Conservation (phyloP, 768 basidiomycete species). For the Hortiboletus campestris region DNA sequence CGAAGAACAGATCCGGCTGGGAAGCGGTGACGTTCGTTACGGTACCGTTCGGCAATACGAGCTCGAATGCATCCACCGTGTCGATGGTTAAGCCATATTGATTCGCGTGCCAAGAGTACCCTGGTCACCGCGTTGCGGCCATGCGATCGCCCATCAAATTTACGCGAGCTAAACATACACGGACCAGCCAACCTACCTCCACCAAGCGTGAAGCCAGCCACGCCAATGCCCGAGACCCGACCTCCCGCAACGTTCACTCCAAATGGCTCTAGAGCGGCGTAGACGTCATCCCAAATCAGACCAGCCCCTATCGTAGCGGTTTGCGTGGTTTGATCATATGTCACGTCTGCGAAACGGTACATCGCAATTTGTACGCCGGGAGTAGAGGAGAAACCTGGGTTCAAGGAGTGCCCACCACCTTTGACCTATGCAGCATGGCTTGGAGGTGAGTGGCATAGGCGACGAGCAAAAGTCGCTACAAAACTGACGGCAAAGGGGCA, state of each 20-base stretch:
- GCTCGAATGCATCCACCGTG: conserved; percentile 52
- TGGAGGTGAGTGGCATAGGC: neutral
- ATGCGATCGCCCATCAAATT: conserved; percentile 6
- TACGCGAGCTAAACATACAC: neutral
- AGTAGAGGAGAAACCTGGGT: conserved; percentile 60
- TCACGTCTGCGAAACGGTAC: conserved; percentile 45
- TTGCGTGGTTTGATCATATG: conserved; percentile 38
- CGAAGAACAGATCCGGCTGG: conserved; percentile 44
- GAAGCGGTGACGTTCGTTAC: conserved; percentile 36
- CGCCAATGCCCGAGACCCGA: conserved; percentile 55
- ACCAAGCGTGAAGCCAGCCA: conserved; percentile 57
- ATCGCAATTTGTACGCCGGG: conserved; percentile 58
- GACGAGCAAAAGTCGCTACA: neutral
- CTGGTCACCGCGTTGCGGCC: conserved; percentile 29
- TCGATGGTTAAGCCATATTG: conserved; percentile 58
- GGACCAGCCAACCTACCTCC: conserved; percentile 41
- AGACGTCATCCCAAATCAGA: conserved; percentile 68
- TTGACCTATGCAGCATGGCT: conserved; percentile 44
- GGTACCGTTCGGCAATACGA: conserved; percentile 57
- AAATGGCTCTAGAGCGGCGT: conserved; percentile 47
- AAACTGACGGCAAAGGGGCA: conserved; percentile 55
- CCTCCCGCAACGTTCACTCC: conserved; percentile 59
- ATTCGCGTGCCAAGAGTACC: conserved; percentile 66
- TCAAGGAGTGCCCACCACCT: conserved; percentile 58
- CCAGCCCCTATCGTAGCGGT: conserved; percentile 42